These are phyloP conservation scores for Pythium phragmitis DNA, from an alignment of 352 stramenopile genomes.

Conservation along the genomic window DNA sequence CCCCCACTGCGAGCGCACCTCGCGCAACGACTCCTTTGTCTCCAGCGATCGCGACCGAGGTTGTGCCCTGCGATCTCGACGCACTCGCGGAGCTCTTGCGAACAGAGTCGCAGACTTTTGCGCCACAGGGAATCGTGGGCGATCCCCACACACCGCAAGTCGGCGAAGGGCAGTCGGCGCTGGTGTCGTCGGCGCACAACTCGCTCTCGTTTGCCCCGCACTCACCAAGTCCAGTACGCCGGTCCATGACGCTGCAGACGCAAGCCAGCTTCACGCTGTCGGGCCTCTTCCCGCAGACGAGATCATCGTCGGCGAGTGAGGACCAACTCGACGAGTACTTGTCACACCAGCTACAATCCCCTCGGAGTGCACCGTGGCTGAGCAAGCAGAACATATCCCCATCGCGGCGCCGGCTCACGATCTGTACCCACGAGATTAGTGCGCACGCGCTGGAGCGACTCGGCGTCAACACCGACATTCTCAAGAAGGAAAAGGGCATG, in stretches of 20 bases:
- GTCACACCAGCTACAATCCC: slow-evolving; percentile 3
- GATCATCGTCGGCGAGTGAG: not conserved
- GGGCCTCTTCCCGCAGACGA: too few relatives aligned
- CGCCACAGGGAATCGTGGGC: not conserved
- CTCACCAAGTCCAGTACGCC: not conserved
- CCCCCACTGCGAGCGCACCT: not conserved
- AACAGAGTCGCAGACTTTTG: slow-evolving; percentile 1
- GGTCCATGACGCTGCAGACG: slow-evolving; percentile 17
- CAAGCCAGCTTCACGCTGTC: slow-evolving; percentile 10
- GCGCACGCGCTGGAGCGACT: slow-evolving; percentile 33
- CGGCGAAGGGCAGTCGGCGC: slow-evolving; percentile 8
- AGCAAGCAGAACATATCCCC: slow-evolving; percentile 14
- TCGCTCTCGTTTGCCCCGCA: slow-evolving; percentile 3
- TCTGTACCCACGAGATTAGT: slow-evolving; percentile 29
- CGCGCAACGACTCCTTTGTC: not conserved
- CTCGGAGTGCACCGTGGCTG: not conserved
- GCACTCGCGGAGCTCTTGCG: slow-evolving; percentile 20
- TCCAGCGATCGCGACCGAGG: not conserved
- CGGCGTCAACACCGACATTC: slow-evolving; percentile 38
- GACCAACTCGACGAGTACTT: slow-evolving; percentile 1
- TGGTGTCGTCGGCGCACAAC: slow-evolving; percentile 15
- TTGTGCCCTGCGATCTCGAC: slow-evolving; percentile 17
- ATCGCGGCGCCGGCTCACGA: slow-evolving; percentile 25
- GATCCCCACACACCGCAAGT: not conserved
- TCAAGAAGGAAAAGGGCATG: slow-evolving; percentile 47